A percentile compares a stretch with the other conserved stretches of the same genome.
Evolutionary conservation across 306 rosid species (phyloP).

Genomic region (Biancaea sappan): DNA sequence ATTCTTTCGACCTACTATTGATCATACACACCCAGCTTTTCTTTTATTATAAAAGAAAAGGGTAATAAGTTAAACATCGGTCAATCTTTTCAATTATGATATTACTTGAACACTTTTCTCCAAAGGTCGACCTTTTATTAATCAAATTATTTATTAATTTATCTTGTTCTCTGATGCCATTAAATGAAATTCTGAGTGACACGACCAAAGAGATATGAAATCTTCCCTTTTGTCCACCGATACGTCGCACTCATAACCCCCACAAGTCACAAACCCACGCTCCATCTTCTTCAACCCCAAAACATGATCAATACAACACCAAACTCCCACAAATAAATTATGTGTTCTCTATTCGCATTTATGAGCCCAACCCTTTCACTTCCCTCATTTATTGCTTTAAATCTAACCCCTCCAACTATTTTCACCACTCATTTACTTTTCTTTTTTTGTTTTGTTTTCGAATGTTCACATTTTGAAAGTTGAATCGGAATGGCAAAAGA

Average conservation of each 20-base stretch:
- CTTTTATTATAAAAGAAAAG: background rate
- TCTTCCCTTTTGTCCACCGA: constrained; percentile 80
- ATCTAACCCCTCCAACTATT: constrained; percentile 56
- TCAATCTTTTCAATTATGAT: constrained; percentile 40
- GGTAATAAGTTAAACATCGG: constrained; percentile 25
- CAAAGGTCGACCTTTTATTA: no score
- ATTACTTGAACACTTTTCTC: background rate
- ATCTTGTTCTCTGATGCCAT: no score
- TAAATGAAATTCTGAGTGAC: constrained; percentile 40
- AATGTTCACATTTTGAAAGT: constrained; percentile 29
- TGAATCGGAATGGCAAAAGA: constrained; percentile 20
- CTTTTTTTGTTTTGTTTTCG: background rate
- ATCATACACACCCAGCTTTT: background rate
- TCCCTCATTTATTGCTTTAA: constrained; percentile 50
- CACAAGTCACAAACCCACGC: constrained; percentile 60
- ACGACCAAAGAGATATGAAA: constrained; percentile 47
- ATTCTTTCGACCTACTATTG: constrained; percentile 36
- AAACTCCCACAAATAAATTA: constrained; percentile 62
- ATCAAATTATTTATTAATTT: no score
- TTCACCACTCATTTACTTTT: constrained; percentile 44
- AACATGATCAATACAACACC: constrained; percentile 39
- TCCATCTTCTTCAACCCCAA: constrained; percentile 33
- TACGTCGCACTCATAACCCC: constrained; percentile 96
- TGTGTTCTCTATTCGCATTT: constrained; percentile 38
- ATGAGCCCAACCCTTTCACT: constrained; percentile 48